These are phyloP conservation scores for Populus davidiana DNA, from an alignment of 345 rosid species.

Conservation along the genomic window DNA sequence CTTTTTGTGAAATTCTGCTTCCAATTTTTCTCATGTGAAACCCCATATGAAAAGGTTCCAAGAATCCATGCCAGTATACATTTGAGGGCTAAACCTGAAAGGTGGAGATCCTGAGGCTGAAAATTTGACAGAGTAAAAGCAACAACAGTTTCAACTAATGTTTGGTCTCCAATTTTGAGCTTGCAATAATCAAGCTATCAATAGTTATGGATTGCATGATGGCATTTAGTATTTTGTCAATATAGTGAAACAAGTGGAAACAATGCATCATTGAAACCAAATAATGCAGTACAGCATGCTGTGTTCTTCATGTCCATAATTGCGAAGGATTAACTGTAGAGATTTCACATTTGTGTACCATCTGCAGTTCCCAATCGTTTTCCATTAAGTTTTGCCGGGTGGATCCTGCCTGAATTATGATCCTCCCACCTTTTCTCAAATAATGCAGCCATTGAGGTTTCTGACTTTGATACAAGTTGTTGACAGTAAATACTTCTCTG, in stretches of 20 bases:
- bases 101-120: neutral
- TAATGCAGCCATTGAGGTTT: neutral
- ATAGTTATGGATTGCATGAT: neutral
- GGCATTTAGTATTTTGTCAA: neutral
- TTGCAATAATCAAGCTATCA: neutral
- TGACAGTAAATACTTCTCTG: neutral
- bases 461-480: neutral
- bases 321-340: neutral
- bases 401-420: slow-evolving; percentile 10
- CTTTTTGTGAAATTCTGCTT: neutral
- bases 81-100: neutral
- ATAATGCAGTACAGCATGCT: slow-evolving; percentile 13
- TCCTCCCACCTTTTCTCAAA: slow-evolving; percentile 3
- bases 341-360: neutral
- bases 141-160: neutral
- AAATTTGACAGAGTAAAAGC: neutral
- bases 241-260: slow-evolving; percentile 5
- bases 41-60: neutral
- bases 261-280: neutral
- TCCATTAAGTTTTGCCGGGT: neutral
- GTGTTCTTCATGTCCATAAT: slow-evolving; percentile 7
- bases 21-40: neutral
- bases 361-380: neutral
- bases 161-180: too few relatives aligned
- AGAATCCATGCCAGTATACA: neutral